Conservation (phyloP, 2,329 filamentous ascomycete species). For the Arthrobotrys sphaeroides region DNA sequence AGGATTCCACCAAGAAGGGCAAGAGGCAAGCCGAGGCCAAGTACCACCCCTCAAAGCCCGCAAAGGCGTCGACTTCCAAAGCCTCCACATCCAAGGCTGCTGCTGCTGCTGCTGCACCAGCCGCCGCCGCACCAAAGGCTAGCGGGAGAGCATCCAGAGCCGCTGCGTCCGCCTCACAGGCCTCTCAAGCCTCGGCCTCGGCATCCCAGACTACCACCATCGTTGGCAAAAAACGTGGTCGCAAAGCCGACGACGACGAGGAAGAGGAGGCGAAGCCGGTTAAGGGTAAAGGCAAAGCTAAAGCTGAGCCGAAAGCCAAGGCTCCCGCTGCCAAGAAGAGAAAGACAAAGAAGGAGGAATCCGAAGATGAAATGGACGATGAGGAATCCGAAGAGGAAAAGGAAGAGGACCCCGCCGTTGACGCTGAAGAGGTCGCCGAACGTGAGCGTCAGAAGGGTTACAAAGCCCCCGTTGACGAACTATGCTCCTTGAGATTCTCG, state of each 20-base stretch:
- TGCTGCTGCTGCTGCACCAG: slow-evolving; percentile 29
- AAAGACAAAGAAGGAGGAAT: slow-evolving; percentile 58
- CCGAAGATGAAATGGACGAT: slow-evolving; percentile 56
- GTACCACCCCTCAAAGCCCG: slow-evolving; percentile 33
- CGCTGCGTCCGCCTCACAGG: slow-evolving; percentile 57
- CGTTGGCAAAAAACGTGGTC: slow-evolving; percentile 52
- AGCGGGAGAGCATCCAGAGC: slow-evolving; percentile 54
- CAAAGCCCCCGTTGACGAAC: slow-evolving; percentile 57
- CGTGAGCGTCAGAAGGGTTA: slow-evolving; percentile 57
- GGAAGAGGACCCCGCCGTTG: slow-evolving; percentile 26
- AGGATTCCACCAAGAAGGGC: slow-evolving; percentile 42
- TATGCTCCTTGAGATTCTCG: slow-evolving; percentile 57
- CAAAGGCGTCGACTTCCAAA: slow-evolving; percentile 3
- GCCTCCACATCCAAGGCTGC: slow-evolving; percentile 11
- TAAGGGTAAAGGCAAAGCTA: slow-evolving; percentile 36
- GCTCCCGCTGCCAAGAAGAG: slow-evolving; percentile 48
- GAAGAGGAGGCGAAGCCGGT: slow-evolving; percentile 50
- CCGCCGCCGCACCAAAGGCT: slow-evolving; percentile 59
- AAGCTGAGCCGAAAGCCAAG: slow-evolving; percentile 29
- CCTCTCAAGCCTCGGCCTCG: slow-evolving; percentile 13
- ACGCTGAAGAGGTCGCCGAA: slow-evolving; percentile 35
- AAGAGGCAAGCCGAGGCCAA: slow-evolving; percentile 50
- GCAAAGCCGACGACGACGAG: slow-evolving; percentile 52
- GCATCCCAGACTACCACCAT: slow-evolving; percentile 45
- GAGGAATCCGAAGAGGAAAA: slow-evolving; percentile 33